Evolutionary conservation across 2,329 filamentous ascomycete species (phyloP), one percentile per base, ranked within the genome.

Genomic region (Aspergillus felis): DNA sequence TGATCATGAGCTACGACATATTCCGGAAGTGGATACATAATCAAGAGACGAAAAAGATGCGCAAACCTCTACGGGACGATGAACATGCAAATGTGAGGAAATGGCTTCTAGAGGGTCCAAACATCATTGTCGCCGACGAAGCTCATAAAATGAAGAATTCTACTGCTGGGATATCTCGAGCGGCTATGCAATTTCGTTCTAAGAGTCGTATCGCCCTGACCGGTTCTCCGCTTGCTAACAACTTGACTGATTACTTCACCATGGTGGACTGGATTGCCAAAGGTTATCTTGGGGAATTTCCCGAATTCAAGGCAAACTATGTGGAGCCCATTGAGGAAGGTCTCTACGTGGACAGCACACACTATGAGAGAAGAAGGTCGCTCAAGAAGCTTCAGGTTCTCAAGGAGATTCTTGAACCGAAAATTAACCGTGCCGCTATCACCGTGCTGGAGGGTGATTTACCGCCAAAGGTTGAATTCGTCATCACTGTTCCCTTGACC

Each of bases 251-350:
- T 66, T 96, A 96, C 68, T 91, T 87, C 68, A 78, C 86, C n/a
- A 90, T 96, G 84, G 88, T 96, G 57, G 84, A 92, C 61, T 96
- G 91, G 91, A 86, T 94, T 52, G 87, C 90, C 1, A 89, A 90
- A 0, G 85, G 84, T 25, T 96, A 90, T 69, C 79, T 96, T 2
- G 91, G 91, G 0, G 80, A 83, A 3, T 73, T 81, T 9, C 66
- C 73, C 0, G 87, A 92, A 66, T 97, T 97, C 71, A 82, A 79
- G 22, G 70, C 79, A 0, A 82, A 86, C n/a, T 96, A 88, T 68
- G 82, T 85, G 4, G 81, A 80, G 3, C 90, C 90, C 0, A 96
- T 97, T 61, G 80, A 87, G 54, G 76, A 82, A 10, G 92, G 92
- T 0, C 79, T 92, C 1, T 88, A 84, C 57, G 68, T 74, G 1